A percentile compares a stretch with the other conserved stretches of the same genome.
phyloP scores from a whole-genome alignment of 148 eudicot genomes.

The Rhododendron kiyosumense region DNA sequence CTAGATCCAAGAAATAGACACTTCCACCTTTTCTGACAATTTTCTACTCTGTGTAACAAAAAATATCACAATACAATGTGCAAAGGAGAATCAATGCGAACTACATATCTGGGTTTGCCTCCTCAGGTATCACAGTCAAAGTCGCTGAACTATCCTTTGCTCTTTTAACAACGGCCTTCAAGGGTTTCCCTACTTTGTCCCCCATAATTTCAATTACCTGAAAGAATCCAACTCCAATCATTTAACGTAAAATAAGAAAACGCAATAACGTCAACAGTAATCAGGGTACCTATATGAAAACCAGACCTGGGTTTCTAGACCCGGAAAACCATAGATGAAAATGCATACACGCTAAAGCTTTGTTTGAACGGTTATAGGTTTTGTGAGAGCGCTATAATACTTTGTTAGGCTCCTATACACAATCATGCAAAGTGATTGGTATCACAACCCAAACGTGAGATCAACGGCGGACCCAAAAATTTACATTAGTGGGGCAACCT shows the following conservation, averaged over 20 bases:
- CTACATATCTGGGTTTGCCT: constrained; percentile 86
- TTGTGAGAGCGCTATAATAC: no score
- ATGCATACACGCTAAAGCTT: background rate
- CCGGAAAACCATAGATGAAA: background rate
- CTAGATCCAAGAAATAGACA: background rate
- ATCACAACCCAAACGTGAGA: background rate
- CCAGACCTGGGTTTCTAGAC: background rate
- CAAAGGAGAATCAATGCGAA: background rate
- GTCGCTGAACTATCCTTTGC: constrained; percentile 38
- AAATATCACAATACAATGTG: background rate
- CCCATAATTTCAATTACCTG: constrained; percentile 81
- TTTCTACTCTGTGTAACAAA: background rate
- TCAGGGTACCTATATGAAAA: background rate
- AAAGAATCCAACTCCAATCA: background rate
- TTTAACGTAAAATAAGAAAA: background rate
- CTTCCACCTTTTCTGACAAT: background rate
- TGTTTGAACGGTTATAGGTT: background rate
- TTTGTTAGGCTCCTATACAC: background rate
- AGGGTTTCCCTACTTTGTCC: constrained; percentile 73
- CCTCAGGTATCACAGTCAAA: constrained; percentile 73
- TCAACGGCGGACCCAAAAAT: background rate
- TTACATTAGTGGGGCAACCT: background rate
- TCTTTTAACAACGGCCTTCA: constrained; percentile 73
- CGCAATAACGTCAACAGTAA: background rate
- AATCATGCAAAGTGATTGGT: background rate